phyloP scores from a whole-genome alignment of 352 stramenopile genomes.

The Elongisporangium undulatum region DNA sequence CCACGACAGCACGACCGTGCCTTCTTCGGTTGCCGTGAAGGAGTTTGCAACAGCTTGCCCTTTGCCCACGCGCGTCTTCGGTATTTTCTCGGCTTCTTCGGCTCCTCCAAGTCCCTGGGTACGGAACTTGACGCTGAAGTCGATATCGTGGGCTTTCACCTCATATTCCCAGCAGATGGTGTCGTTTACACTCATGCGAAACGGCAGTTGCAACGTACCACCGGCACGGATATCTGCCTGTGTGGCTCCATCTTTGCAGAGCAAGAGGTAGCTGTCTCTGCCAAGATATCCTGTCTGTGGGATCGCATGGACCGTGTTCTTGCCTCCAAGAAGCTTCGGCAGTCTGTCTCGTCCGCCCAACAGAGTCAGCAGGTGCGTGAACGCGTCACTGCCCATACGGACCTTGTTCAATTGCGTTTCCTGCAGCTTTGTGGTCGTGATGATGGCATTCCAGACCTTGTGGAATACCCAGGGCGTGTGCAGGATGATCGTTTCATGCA shows the following conservation, averaged over 20 bases:
- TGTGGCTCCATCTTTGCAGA: slow-evolving; percentile 67
- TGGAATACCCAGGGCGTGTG: slow-evolving; percentile 72
- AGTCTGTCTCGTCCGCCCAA: slow-evolving; percentile 44
- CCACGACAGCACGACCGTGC: slow-evolving; percentile 67
- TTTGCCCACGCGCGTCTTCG: slow-evolving; percentile 28
- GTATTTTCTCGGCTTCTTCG: slow-evolving; percentile 50
- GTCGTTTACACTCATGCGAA: slow-evolving; percentile 65
- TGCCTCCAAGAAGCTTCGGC: slow-evolving; percentile 53
- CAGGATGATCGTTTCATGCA: slow-evolving; percentile 49
- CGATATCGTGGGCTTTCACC: slow-evolving; percentile 54
- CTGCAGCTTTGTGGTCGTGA: slow-evolving; percentile 35
- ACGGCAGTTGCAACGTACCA: slow-evolving; percentile 55
- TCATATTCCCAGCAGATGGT: slow-evolving; percentile 78
- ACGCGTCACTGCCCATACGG: slow-evolving; percentile 45
- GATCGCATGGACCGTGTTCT: slow-evolving; percentile 43
- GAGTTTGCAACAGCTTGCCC: slow-evolving; percentile 39
- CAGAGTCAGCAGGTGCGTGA: slow-evolving; percentile 37
- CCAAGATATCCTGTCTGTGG: slow-evolving; percentile 63
- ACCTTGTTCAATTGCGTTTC: slow-evolving; percentile 65
- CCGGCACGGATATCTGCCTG: slow-evolving; percentile 63
- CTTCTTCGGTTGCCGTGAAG: slow-evolving; percentile 59
- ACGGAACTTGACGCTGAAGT: slow-evolving; percentile 68
- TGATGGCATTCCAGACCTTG: slow-evolving; percentile 57
- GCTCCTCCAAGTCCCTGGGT: slow-evolving; percentile 67
- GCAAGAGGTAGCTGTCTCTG: slow-evolving; percentile 51